phyloP scores from a whole-genome alignment of 1,139 yeast genomes.

The Sugiyamaella sp. region DNA sequence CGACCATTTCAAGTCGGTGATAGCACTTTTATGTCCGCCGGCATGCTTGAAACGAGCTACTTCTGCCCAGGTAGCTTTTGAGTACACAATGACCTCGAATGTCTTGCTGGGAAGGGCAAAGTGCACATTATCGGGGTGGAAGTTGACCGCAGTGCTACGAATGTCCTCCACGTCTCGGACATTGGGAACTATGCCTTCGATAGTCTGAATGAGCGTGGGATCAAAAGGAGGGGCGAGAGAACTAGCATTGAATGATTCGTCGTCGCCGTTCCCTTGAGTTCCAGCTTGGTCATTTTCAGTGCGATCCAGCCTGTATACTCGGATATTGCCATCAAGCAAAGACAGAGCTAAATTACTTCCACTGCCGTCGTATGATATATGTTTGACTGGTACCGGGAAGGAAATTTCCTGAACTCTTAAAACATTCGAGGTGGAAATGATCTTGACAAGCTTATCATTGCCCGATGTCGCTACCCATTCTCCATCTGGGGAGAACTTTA shows the following conservation, averaged over 20 bases:
- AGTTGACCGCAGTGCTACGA: slow-evolving; percentile 50
- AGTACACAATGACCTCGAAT: slow-evolving; percentile 44
- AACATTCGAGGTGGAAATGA: slow-evolving; percentile 55
- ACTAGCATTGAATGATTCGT: neutral
- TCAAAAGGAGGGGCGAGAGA: slow-evolving; percentile 38
- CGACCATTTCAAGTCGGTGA: slow-evolving; percentile 61
- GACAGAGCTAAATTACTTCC: slow-evolving; percentile 66
- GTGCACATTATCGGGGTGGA: slow-evolving; percentile 66
- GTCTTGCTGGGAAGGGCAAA: slow-evolving; percentile 60
- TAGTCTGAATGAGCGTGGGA: slow-evolving; percentile 48
- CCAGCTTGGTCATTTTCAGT: neutral
- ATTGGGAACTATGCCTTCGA: slow-evolving; percentile 44
- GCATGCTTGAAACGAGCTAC: slow-evolving; percentile 21
- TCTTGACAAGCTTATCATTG: slow-evolving; percentile 65
- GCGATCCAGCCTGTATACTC: slow-evolving; percentile 58
- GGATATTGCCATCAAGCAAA: slow-evolving; percentile 66
- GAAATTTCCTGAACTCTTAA: slow-evolving; percentile 38
- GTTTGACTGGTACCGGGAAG: slow-evolving; percentile 57
- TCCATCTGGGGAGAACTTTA: slow-evolving; percentile 70
- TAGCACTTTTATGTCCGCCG: slow-evolving; percentile 43
- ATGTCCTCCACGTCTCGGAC: slow-evolving; percentile 45
- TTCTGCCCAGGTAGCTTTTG: slow-evolving; percentile 31
- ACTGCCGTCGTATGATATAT: slow-evolving; percentile 61
- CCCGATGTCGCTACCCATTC: slow-evolving; percentile 72
- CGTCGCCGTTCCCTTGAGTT: neutral